phyloP scores from a whole-genome alignment of 768 basidiomycete species.

The Gloeostereum incarnatum region DNA sequence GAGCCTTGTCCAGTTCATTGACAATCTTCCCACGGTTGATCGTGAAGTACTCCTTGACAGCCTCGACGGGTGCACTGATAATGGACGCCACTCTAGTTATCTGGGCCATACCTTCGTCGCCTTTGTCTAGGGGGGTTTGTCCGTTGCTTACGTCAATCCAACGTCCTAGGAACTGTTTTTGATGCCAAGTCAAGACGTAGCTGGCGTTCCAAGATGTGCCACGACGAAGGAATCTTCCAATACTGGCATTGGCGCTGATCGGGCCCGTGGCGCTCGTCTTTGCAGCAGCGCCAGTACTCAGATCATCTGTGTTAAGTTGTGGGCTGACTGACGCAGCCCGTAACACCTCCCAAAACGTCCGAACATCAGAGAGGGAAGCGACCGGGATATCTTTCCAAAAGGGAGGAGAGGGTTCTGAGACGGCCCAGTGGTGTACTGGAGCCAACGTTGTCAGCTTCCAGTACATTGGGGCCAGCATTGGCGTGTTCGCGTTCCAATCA shows the following conservation, averaged over 20 bases:
- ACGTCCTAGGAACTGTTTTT: constrained; percentile 53
- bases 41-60: constrained; percentile 35
- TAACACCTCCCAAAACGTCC: constrained; percentile 50
- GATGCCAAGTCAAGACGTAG: constrained; percentile 61
- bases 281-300: constrained; percentile 4
- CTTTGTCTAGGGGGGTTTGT: constrained; percentile 38
- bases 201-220: constrained; percentile 46
- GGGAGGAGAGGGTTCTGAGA: constrained; percentile 37
- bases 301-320: neutral
- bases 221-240: constrained; percentile 48
- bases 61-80: constrained; percentile 43
- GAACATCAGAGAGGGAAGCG: constrained; percentile 24
- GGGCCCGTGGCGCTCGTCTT: constrained; percentile 12
- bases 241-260: constrained; percentile 15
- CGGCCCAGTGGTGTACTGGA: constrained; percentile 53
- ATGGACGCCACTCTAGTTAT: constrained; percentile 42
- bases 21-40: constrained; percentile 26
- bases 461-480: constrained; percentile 44
- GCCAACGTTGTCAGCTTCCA: constrained; percentile 53
- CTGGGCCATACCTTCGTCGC: constrained; percentile 26
- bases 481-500: constrained; percentile 33
- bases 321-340: constrained; percentile 14
- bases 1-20: constrained; percentile 33
- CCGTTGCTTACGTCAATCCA: constrained; percentile 32
- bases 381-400: constrained; percentile 46